Conservation (phyloP, 768 basidiomycete species). For the Suillus spraguei region DNA sequence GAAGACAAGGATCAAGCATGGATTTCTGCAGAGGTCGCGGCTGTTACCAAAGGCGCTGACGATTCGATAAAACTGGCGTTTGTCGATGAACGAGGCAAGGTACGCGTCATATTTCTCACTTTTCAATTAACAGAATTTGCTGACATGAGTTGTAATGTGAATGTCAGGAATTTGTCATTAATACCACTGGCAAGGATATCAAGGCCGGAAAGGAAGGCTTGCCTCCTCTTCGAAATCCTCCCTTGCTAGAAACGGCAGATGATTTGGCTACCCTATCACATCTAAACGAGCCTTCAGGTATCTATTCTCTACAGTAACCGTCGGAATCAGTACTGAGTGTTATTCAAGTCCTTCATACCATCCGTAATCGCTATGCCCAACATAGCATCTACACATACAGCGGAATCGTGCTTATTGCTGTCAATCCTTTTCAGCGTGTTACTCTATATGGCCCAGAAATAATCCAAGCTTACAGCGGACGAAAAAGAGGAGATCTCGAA, state of each 20-base stretch:
- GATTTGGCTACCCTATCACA: constrained; percentile 98
- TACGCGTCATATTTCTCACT: constrained; percentile 33
- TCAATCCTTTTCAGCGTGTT: constrained; percentile 98
- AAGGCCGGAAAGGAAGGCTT: constrained; percentile 78
- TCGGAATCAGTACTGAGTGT: constrained; percentile 8
- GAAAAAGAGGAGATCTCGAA: constrained; percentile 91
- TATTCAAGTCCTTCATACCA: constrained; percentile 86
- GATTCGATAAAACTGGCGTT: constrained; percentile 84
- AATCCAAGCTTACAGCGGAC: constrained; percentile 94
- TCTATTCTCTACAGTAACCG: background rate
- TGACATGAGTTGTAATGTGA: background rate
- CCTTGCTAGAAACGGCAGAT: constrained; percentile 93
- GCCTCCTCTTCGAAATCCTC: constrained; percentile 95
- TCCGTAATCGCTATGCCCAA: constrained; percentile 94
- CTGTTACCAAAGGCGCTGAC: constrained; percentile 62
- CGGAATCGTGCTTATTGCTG: constrained; percentile 97
- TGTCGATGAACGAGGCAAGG: constrained; percentile 92
- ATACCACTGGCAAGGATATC: constrained; percentile 80
- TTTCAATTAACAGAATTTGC: constrained; percentile 14
- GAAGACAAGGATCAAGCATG: constrained; percentile 94
- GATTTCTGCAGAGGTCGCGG: constrained; percentile 85
- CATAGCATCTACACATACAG: constrained; percentile 99
- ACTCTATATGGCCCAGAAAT: constrained; percentile 96
- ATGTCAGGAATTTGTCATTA: constrained; percentile 72
- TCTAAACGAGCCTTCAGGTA: constrained; percentile 97